Base-by-base conservation (phyloP, 2,329 filamentous ascomycete species). In the Coniochaeta sp. region DNA sequence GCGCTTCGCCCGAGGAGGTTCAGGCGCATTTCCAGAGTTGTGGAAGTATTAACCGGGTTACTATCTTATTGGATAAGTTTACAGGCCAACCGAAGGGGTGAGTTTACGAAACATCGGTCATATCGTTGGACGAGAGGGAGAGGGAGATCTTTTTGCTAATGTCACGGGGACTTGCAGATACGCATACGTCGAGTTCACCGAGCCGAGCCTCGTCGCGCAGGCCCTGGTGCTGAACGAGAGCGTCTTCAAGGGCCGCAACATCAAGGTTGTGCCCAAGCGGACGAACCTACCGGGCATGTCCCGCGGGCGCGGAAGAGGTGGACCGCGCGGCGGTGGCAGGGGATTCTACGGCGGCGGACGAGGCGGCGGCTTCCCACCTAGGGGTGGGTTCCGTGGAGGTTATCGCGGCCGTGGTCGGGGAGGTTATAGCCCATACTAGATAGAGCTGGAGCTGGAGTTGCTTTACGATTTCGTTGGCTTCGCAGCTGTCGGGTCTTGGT, bases 31-130 rank as follows among this genome's bases (percentile, higher is more conserved):
- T 99, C 79, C 92, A 96, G 80, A 96, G 88, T 80, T 96, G 92
- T 70, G 95, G 95, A 62, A 91, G 90, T 67, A 99, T 99, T 81
- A 99, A 99, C 76, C 89, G 95, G 63, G 95, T 99, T 62, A 99
- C 95, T 1, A 99, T 99, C 67, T 80, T 99, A 67, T 79, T 99
- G 67, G 95, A 99, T 79, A 99, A 99, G 80, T 98, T 97, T 72
- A 96, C 93, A 12, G 95, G 95, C 65, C 93, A 98, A 80, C 95
- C 95, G n/a, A 99, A 99, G 81, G 95, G 95, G 93, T 96, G 80
- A 76, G 88, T 70, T 24, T 47, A 6, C 19, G n/a, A n/a, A n/a
- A n/a, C n/a, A n/a, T n/a, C n/a, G n/a, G n/a, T n/a, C n/a, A n/a
- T n/a, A n/a, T n/a, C n/a, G n/a, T n/a, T n/a, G n/a, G n/a, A n/a